These are phyloP conservation scores for Xylogone sp. DNA, from an alignment of 2,329 filamentous ascomycete genomes.

Conservation along the genomic window DNA sequence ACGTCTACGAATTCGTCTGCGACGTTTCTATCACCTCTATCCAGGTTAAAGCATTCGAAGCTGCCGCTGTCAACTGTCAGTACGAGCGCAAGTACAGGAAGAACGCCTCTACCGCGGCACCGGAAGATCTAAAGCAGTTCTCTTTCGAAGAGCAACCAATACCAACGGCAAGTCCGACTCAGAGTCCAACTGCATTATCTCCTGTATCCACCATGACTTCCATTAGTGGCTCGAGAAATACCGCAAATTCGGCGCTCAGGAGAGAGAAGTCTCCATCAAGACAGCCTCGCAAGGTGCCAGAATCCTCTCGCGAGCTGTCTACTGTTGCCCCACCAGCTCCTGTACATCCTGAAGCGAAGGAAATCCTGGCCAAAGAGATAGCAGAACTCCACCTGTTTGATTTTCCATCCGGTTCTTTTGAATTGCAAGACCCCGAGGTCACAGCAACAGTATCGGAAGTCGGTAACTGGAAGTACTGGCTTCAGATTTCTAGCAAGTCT, in stretches of 20 bases:
- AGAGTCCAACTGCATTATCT: conserved; percentile 46
- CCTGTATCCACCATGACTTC: conserved; percentile 21
- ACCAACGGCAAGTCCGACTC: conserved; percentile 59
- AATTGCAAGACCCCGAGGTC: conserved; percentile 64
- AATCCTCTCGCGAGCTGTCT: conserved; percentile 35
- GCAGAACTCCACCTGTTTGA: conserved; percentile 94
- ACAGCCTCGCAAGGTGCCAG: conserved; percentile 19
- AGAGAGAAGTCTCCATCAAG: conserved; percentile 29
- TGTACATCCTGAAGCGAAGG: conserved; percentile 62
- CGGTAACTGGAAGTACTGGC: conserved; percentile 92
- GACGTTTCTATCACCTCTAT: conserved; percentile 66
- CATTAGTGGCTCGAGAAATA: conserved; percentile 15
- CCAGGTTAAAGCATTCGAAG: conserved; percentile 76
- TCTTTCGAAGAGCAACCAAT: conserved; percentile 68
- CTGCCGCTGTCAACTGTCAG: conserved; percentile 85
- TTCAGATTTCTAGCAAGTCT: conserved; percentile 74
- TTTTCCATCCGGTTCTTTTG: conserved; percentile 80
- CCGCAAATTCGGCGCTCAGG: conserved; percentile 44
- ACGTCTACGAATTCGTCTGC: conserved; percentile 98
- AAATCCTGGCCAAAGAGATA: conserved; percentile 69
- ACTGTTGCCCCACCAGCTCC: conserved; percentile 58
- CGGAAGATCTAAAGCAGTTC: conserved; percentile 78
- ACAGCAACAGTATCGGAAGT: conserved; percentile 79
- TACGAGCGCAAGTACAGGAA: conserved; percentile 95
- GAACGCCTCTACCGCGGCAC: conserved; percentile 73